Percentiles rank a stretch among this genome's conserved stretches.
phyloP scores from a whole-genome alignment of 306 rosid genomes.

The Acmispon strigosus region DNA sequence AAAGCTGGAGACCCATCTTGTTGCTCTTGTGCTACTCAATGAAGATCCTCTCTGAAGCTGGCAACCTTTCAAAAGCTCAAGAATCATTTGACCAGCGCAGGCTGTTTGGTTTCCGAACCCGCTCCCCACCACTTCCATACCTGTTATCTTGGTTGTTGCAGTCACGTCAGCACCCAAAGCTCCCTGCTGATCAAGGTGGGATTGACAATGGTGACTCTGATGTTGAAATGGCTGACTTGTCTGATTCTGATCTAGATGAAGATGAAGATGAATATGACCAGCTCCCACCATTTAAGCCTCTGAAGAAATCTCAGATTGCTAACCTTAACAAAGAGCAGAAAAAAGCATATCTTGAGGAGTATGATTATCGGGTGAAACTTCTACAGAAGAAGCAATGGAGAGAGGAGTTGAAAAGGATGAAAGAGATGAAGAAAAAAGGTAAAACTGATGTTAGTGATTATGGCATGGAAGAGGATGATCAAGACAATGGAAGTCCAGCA shows the following conservation, averaged over 20 bases:
- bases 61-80: constrained; percentile 61
- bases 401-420: constrained; percentile 93
- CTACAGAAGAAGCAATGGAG: constrained; percentile 94
- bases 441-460: constrained; percentile 36
- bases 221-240: constrained; percentile 74
- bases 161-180: constrained; percentile 88
- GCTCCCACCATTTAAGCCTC: constrained; percentile 95
- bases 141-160: constrained; percentile 83
- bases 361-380: constrained; percentile 90
- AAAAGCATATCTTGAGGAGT: constrained; percentile 89
- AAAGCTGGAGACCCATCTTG: constrained; percentile 81
- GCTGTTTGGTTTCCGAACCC: constrained; percentile 85
- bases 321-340: constrained; percentile 79
- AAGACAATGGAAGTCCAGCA: constrained; percentile 74
- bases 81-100: constrained; percentile 70
- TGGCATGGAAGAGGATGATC: constrained; percentile 73
- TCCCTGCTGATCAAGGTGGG: constrained; percentile 81
- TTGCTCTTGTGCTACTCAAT: constrained; percentile 81
- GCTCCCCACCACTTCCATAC: constrained; percentile 92
- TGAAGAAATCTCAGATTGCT: constrained; percentile 75
- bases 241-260: constrained; percentile 84
- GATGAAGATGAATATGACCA: constrained; percentile 93
- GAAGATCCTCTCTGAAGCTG: constrained; percentile 78
- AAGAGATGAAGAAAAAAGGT: constrained; percentile 76
- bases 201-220: constrained; percentile 87